Evolutionary conservation across 345 rosid genomes (phyloP).

Genomic region (Eutrema yunnanense): DNA sequence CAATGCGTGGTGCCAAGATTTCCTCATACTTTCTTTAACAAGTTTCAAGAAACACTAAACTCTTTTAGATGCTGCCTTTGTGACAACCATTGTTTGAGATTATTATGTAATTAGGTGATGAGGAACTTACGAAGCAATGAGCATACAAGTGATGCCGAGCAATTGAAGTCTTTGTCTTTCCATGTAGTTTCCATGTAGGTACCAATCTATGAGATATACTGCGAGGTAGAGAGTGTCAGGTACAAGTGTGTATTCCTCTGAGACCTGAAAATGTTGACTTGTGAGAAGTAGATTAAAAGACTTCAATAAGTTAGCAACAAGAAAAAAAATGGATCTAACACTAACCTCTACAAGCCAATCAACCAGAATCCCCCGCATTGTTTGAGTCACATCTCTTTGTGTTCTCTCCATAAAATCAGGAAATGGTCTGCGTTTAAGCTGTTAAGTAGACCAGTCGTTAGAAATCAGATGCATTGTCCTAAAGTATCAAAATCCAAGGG

Average conservation of each 20-base stretch:
- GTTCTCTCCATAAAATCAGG: slow-evolving; percentile 60
- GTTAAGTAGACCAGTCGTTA: slow-evolving; percentile 19
- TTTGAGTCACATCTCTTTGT: slow-evolving; percentile 71
- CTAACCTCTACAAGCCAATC: slow-evolving; percentile 99
- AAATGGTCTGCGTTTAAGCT: slow-evolving; percentile 64
- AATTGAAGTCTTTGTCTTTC: slow-evolving; percentile 79
- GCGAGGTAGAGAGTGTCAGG: slow-evolving; percentile 86
- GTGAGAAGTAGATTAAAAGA: not conserved
- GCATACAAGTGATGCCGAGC: slow-evolving; percentile 95
- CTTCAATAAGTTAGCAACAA: not conserved
- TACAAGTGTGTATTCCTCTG: slow-evolving; percentile 84
- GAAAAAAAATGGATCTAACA: not conserved
- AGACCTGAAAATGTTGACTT: slow-evolving; percentile 46
- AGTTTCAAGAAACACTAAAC: slow-evolving; percentile 1
- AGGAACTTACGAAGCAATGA: slow-evolving; percentile 81
- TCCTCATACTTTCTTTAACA: slow-evolving; percentile 80
- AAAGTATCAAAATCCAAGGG: not conserved
- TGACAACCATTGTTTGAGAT: not conserved
- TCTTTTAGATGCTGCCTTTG: slow-evolving; percentile 6
- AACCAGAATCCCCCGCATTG: slow-evolving; percentile 82
- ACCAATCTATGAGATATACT: slow-evolving; percentile 76
- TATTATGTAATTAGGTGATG: not conserved
- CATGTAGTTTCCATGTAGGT: slow-evolving; percentile 58
- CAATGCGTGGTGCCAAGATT: slow-evolving; percentile 73
- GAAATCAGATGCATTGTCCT: not conserved